Percentiles rank a stretch among this genome's conserved stretches.
phyloP scores from a whole-genome alignment of 2,329 filamentous ascomycete species.

The Cercospora janseana region DNA sequence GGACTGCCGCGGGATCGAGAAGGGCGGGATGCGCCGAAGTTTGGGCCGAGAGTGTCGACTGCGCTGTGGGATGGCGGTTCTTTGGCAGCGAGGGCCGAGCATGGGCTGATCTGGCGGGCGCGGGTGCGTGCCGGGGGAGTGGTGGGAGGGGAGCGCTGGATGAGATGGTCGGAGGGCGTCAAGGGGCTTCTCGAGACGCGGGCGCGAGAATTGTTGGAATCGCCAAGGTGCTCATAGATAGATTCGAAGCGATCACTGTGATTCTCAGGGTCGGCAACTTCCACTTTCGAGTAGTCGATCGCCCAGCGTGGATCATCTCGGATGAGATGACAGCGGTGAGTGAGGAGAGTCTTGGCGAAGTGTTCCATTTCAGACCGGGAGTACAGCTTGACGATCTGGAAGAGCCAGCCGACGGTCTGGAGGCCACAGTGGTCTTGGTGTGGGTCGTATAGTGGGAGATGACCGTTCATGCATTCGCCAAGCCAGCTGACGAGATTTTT shows the following conservation, averaged over 20 bases:
- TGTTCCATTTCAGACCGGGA: neutral
- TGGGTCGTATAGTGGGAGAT: neutral
- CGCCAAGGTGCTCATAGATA: too few species aligned
- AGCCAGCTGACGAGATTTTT: conserved; percentile 4
- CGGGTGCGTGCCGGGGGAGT: too few species aligned
- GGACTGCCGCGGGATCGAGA: too few species aligned
- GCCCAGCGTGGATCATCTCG: neutral
- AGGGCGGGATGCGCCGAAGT: too few species aligned
- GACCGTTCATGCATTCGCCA: neutral
- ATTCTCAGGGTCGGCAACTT: neutral
- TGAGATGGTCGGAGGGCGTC: too few species aligned
- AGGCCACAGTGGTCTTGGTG: neutral
- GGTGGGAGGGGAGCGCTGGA: too few species aligned
- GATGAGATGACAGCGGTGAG: conserved; percentile 6
- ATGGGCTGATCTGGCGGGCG: too few species aligned
- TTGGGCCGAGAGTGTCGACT: too few species aligned
- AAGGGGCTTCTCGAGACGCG: too few species aligned
- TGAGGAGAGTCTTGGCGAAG: neutral
- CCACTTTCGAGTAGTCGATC: neutral
- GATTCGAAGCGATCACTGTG: neutral
- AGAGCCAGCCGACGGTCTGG: neutral
- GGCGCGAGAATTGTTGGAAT: too few species aligned
- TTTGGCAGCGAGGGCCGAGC: too few species aligned
- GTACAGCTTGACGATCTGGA: neutral
- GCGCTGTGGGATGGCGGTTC: too few species aligned